These are phyloP conservation scores for Pterulicium gracile DNA, from an alignment of 1,284 basidiomycete genomes.

Conservation along the genomic window DNA sequence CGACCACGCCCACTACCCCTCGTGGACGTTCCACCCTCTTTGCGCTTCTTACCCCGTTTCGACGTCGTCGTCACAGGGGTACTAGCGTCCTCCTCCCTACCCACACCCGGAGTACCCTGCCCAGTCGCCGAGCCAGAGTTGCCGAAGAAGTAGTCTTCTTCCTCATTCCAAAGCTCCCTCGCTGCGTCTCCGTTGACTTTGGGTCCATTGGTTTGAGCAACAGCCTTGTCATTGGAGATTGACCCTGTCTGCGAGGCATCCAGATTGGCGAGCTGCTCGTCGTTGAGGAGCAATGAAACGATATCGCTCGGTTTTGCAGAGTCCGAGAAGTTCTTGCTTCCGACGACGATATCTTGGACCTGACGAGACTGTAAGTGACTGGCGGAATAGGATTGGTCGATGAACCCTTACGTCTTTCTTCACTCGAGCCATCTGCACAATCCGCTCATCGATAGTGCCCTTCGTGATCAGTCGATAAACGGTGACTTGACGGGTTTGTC, in stretches of 20 bases:
- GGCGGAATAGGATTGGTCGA: background rate
- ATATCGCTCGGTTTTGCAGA: constrained; percentile 96
- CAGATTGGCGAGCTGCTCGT: constrained; percentile 75
- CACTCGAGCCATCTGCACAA: constrained; percentile 86
- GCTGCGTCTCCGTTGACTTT: constrained; percentile 27
- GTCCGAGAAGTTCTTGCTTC: constrained; percentile 89
- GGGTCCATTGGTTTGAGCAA: constrained; percentile 24
- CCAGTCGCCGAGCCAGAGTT: constrained; percentile 8
- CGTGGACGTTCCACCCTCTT: background rate
- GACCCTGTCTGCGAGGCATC: constrained; percentile 22
- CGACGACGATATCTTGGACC: constrained; percentile 99
- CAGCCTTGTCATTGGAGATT: background rate
- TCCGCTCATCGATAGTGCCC: constrained; percentile 98
- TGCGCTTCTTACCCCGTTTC: background rate
- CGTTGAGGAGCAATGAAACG: constrained; percentile 89
- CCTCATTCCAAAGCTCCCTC: constrained; percentile 72
- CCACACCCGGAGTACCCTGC: constrained; percentile 5
- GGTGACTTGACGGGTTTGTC: constrained; percentile 97
- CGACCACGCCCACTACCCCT: background rate
- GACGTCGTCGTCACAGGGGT: background rate
- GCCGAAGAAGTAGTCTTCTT: constrained; percentile 76
- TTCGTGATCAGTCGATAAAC: constrained; percentile 96
- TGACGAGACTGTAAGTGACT: constrained; percentile 19
- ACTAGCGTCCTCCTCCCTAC: constrained; percentile 3
- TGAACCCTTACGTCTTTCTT: constrained; percentile 79